Evolutionary conservation across 2,329 filamentous ascomycete species (phyloP).

Genomic region (Beauveria caledonica): DNA sequence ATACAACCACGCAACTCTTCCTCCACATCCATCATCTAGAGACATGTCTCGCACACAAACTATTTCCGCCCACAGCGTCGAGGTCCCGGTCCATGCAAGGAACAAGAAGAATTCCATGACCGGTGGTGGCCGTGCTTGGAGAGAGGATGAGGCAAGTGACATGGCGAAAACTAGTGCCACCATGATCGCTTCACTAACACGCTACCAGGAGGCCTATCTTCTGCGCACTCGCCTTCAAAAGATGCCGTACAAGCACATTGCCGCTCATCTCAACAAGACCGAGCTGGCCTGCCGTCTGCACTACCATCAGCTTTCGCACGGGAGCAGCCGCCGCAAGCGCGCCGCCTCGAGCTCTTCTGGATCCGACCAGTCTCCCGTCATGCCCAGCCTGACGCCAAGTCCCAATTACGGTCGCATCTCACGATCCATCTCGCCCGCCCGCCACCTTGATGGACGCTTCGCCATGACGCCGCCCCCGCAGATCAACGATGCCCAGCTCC

Average conservation of each 20-base stretch:
- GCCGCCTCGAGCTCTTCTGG: constrained; percentile 61
- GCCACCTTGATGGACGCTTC: constrained; percentile 31
- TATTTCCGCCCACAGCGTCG: constrained; percentile 34
- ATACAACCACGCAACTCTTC: constrained; percentile 12
- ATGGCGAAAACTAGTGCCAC: background rate
- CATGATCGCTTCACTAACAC: constrained; percentile 11
- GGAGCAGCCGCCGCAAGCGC: constrained; percentile 71
- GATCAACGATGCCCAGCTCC: constrained; percentile 41
- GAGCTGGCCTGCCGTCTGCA: constrained; percentile 81
- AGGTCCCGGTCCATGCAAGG: constrained; percentile 48
- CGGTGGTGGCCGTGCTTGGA: constrained; percentile 73
- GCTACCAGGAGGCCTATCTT: constrained; percentile 65
- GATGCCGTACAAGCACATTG: constrained; percentile 88
- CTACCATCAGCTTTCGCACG: constrained; percentile 78
- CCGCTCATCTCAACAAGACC: constrained; percentile 76
- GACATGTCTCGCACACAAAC: constrained; percentile 46
- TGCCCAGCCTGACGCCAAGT: constrained; percentile 40
- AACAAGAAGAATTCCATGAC: constrained; percentile 61
- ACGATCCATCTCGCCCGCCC: constrained; percentile 41
- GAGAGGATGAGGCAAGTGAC: constrained; percentile 66
- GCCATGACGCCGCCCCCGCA: constrained; percentile 33
- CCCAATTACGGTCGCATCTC: constrained; percentile 41
- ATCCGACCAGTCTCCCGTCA: constrained; percentile 43
- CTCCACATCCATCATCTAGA: constrained; percentile 21
- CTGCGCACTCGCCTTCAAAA: constrained; percentile 78